Percentiles rank a stretch among this genome's conserved stretches.
phyloP scores from a whole-genome alignment of 2,329 filamentous ascomycete genomes.

The Claviceps digitariae region DNA sequence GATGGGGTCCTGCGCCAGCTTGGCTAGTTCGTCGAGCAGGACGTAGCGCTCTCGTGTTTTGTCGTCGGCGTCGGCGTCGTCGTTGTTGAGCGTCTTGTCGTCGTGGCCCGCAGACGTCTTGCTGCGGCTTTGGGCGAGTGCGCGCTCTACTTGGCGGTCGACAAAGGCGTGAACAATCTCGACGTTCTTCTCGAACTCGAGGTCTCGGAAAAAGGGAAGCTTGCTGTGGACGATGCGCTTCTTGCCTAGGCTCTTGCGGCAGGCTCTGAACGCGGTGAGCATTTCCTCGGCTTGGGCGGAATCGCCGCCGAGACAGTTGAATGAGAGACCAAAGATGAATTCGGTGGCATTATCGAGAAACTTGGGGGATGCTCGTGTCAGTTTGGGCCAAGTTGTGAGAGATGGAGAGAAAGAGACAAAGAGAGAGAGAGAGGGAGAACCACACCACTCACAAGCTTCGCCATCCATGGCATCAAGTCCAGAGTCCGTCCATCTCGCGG shows the following conservation, averaged over 20 bases:
- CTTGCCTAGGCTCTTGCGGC: not conserved
- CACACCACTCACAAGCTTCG: not conserved
- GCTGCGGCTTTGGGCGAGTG: not conserved
- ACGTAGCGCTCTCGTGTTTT: not conserved
- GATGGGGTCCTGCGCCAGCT: not conserved
- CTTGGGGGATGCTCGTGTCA: not conserved
- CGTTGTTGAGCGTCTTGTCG: not conserved
- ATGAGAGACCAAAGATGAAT: conserved; percentile 3
- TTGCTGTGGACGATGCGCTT: not conserved
- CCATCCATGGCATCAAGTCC: conserved; percentile 1
- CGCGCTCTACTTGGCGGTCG: conserved; percentile 1
- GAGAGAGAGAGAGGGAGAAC: not conserved
- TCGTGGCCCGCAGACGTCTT: not conserved
- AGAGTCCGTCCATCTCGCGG: not conserved
- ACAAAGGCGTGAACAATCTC: conserved; percentile 1
- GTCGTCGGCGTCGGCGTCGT: not conserved
- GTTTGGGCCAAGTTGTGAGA: not conserved
- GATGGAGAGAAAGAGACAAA: not conserved
- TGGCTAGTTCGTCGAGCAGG: conserved; percentile 2
- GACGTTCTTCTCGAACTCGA: not conserved
- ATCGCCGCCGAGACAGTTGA: not conserved
- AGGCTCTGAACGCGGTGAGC: not conserved
- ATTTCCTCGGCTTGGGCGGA: not conserved
- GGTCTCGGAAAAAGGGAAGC: not conserved
- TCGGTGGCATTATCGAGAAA: conserved; percentile 2